phyloP scores from a whole-genome alignment of 805 yeast genomes.

The Lachancea sp. region DNA sequence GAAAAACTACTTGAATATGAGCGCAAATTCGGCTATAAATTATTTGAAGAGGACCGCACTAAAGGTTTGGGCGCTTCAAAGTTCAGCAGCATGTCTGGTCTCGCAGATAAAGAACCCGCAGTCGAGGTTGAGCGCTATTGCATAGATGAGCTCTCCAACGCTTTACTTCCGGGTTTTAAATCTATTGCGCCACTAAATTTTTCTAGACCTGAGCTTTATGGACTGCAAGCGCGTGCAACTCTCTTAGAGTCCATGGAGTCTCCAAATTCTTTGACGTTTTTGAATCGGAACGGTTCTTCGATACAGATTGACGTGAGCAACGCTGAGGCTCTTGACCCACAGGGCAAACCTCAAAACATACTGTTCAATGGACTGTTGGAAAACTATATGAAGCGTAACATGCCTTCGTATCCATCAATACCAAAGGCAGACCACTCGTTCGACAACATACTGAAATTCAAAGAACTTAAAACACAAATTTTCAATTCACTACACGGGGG shows the following conservation, averaged over 20 bases:
- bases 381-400: constrained; percentile 6
- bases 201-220: constrained; percentile 11
- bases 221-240: constrained; percentile 8
- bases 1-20: constrained; percentile 19
- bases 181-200: constrained; percentile 5
- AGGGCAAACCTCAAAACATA: constrained; percentile 5
- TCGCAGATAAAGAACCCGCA: background rate
- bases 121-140: constrained; percentile 4
- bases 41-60: constrained; percentile 20
- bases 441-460: constrained; percentile 6
- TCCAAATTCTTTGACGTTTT: constrained; percentile 10
- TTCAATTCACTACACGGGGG: background rate
- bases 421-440: constrained; percentile 4
- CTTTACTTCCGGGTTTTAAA: constrained; percentile 9
- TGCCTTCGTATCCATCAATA: background rate
- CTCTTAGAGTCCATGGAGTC: constrained; percentile 1
- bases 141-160: constrained; percentile 2
- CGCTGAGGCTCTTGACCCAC: background rate
- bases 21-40: constrained; percentile 15
- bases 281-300: constrained; percentile 5
- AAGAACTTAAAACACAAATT: constrained; percentile 1
- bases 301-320: constrained; percentile 4
- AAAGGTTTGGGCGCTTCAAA: constrained; percentile 15
- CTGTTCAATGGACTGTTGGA: constrained; percentile 11
- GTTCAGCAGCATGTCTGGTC: constrained; percentile 8